These are phyloP conservation scores for Cercospora sp. DNA, from an alignment of 2,329 filamentous ascomycete genomes.

Conservation along the genomic window DNA sequence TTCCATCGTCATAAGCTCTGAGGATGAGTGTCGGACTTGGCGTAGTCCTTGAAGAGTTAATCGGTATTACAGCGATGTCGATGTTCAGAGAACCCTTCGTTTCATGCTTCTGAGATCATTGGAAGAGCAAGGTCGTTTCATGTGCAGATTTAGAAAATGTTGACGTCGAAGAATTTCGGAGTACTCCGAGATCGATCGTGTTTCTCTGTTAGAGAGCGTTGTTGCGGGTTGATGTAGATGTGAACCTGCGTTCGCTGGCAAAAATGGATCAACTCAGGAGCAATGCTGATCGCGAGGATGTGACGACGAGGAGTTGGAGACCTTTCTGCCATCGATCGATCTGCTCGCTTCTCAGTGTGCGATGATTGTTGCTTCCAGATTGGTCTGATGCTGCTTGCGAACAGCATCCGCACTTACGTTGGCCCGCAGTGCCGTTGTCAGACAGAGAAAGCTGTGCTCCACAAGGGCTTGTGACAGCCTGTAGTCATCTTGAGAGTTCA, in stretches of 20 bases:
- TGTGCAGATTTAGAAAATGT: background rate
- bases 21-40: background rate
- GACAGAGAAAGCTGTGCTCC: background rate
- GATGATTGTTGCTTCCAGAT: background rate
- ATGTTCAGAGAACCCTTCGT: background rate
- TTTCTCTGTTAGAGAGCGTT: background rate
- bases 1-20: background rate
- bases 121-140: background rate
- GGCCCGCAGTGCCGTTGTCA: background rate
- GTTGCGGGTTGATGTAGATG: background rate
- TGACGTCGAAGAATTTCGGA: background rate
- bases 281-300: background rate
- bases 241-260: background rate
- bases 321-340: background rate
- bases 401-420: background rate
- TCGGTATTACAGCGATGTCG: background rate
- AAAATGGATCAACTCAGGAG: background rate
- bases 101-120: background rate
- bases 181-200: background rate
- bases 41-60: background rate
- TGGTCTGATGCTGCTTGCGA: background rate
- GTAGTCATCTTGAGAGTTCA: background rate
- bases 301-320: background rate
- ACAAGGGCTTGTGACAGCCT: fast-evolving
- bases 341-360: background rate